Evolutionary conservation across 148 eudicot species (phyloP).

Genomic region (Vaccinium myrtillus): DNA sequence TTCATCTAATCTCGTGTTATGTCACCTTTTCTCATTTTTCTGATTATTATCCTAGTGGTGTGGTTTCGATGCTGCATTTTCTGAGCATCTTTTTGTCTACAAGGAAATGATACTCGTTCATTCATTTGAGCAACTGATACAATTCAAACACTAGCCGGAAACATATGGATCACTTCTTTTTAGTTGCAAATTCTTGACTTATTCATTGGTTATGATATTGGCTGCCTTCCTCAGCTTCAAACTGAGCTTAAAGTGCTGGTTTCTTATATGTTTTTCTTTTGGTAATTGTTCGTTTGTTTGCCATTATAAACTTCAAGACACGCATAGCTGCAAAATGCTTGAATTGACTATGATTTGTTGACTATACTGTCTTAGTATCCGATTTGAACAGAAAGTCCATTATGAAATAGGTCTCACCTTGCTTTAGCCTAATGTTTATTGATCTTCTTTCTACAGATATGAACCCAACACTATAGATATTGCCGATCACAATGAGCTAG

Average conservation of each 20-base stretch:
- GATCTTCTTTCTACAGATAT: conserved; percentile 51
- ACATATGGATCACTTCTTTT: background rate
- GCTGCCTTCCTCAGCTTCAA: conserved; percentile 2
- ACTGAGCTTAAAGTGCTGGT: background rate
- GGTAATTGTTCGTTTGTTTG: background rate
- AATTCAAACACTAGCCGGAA: background rate
- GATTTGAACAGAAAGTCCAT: background rate
- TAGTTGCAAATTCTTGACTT: background rate
- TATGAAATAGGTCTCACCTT: conserved; percentile 4
- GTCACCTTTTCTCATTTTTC: background rate
- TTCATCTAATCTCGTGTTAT: background rate
- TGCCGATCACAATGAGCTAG: conserved; percentile 78
- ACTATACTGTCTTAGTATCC: background rate
- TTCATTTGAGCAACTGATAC: background rate
- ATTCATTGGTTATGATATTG: background rate
- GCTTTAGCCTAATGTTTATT: conserved; percentile 9
- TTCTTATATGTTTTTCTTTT: background rate
- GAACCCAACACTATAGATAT: conserved; percentile 97
- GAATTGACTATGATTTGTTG: background rate
- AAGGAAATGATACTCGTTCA: too few relatives aligned
- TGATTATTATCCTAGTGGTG: background rate
- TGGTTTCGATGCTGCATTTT: background rate
- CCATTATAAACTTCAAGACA: background rate
- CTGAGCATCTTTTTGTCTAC: background rate
- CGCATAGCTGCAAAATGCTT: background rate